Base-by-base conservation (phyloP, 768 basidiomycete genomes). In the Tylopilus intermedius region DNA sequence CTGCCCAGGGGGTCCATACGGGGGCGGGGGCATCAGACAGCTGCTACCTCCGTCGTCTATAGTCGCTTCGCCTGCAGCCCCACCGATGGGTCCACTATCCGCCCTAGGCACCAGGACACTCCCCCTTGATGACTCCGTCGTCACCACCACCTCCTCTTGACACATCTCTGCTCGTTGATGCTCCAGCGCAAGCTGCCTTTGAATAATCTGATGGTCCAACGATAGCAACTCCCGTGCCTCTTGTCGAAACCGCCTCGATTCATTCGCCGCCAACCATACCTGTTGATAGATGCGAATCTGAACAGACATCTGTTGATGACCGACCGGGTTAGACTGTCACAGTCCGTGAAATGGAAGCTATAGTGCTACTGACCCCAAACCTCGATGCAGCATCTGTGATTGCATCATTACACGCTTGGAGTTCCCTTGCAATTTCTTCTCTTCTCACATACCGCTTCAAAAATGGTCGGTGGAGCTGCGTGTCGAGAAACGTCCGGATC, bases 371-470 rank as follows among this genome's bases (percentile, higher is more conserved):
- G 29, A 64, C 64, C 39, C 65, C 65, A 39, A 66, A 66, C 43
- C 55, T 61, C 22, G 59, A 53, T 22, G 50, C 54, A 21, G 80
- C 79, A 35, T 84, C 79, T 24, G 72, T 71, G 21, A 90, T 71
- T 2, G 72, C 72, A 10, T 76, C 71, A 47, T 82, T 78, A 47
- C 83, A 85, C 3, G 63, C 68, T 0, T 65, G 60, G 35, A 90
- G 79, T 30, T 79, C 76, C 3, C 72, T 69, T 14, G 76, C 62
- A 27, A 84, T 84, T 56, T 90, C 87, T 37, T 87, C 83, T 40
- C 86, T 79, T 62, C 83, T 82, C 37, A 92, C 74, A 62, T 88
- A 91, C 4, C 88, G 76, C 67, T 88, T 88, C 56, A 92, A 68
- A 71, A 90, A 91, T 0, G 89, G 85, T 2, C 87, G 72, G 39